These are phyloP conservation scores for Globisporangium rhizosaccharum DNA, from an alignment of 352 stramenopile species.

Conservation along the genomic window DNA sequence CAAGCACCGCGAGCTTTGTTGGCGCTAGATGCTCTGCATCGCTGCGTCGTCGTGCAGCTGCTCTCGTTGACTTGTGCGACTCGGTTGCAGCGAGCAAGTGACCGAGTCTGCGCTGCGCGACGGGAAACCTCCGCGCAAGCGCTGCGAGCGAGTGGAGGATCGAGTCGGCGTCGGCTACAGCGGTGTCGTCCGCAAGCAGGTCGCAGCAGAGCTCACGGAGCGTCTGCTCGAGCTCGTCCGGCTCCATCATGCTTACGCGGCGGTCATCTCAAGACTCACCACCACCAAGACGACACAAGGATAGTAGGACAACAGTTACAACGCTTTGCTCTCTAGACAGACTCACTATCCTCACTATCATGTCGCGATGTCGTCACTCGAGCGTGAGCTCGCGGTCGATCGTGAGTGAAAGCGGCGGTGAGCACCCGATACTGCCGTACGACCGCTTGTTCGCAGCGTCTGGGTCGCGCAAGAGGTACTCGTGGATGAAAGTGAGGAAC, in stretches of 20 bases:
- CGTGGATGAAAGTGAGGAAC: slow-evolving; percentile 84
- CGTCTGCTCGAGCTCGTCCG: slow-evolving; percentile 23
- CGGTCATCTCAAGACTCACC: not conserved
- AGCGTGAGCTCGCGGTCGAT: slow-evolving; percentile 5
- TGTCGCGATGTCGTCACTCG: not conserved
- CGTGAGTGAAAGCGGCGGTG: slow-evolving; percentile 11
- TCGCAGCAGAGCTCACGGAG: slow-evolving; percentile 31
- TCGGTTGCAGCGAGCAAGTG: slow-evolving; percentile 13
- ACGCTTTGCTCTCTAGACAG: not conserved
- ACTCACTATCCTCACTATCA: not conserved
- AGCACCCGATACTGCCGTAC: slow-evolving; percentile 63
- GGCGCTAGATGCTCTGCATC: not conserved
- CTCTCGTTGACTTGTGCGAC: not conserved
- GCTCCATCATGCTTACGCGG: slow-evolving; percentile 17
- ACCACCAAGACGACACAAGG: too few relatives aligned
- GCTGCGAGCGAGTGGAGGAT: slow-evolving; percentile 29
- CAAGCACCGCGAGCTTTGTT: slow-evolving; percentile 13
- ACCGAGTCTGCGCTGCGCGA: slow-evolving; percentile 22
- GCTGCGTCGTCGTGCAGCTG: not conserved
- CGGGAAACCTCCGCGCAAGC: slow-evolving; percentile 23
- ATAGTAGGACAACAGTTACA: slow-evolving; percentile 3
- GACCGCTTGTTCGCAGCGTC: slow-evolving; percentile 52
- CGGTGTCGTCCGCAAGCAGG: slow-evolving; percentile 14
- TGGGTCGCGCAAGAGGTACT: slow-evolving; percentile 68
- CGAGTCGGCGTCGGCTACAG: slow-evolving; percentile 16